phyloP scores from a whole-genome alignment of 495 filamentous ascomycete genomes.

The Aspergillus steynii region DNA sequence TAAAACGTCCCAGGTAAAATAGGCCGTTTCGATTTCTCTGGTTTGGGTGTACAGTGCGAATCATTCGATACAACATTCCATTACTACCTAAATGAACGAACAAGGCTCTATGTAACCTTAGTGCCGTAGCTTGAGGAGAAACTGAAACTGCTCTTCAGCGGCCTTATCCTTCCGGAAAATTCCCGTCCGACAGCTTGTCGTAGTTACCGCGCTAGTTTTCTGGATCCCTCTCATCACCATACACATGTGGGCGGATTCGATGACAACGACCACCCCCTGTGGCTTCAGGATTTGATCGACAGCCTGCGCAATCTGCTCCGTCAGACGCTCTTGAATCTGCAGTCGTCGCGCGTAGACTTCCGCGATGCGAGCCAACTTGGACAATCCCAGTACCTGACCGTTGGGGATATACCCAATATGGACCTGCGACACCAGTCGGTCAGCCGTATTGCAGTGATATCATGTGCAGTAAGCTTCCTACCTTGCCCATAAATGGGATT shows the following conservation, averaged over 20 bases:
- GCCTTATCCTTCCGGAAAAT: constrained; percentile 6
- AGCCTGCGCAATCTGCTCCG: constrained; percentile 83
- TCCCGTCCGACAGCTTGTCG: constrained; percentile 82
- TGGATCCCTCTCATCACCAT: constrained; percentile 87
- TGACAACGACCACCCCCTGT: constrained; percentile 76
- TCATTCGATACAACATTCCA: no score
- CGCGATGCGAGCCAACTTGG: constrained; percentile 83
- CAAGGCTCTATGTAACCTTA: no score
- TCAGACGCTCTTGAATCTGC: constrained; percentile 85
- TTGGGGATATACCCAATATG: constrained; percentile 90
- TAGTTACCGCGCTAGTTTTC: constrained; percentile 72
- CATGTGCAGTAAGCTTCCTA: constrained; percentile 21
- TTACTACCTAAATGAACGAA: no score
- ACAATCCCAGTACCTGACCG: constrained; percentile 76
- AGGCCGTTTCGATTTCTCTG: no score
- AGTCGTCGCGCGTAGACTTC: constrained; percentile 84
- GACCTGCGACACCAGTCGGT: constrained; percentile 46
- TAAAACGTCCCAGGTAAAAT: no score
- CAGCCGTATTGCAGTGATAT: no score
- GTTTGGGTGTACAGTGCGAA: no score
- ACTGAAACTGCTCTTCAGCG: constrained; percentile 4
- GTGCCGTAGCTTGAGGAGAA: neutral
- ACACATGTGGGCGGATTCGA: constrained; percentile 85
- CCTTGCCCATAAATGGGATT: constrained; percentile 84
- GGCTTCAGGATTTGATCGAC: constrained; percentile 81